These are phyloP conservation scores for Trichoderma afroharzianum DNA, from an alignment of 2,329 filamentous ascomycete genomes.

Conservation along the genomic window DNA sequence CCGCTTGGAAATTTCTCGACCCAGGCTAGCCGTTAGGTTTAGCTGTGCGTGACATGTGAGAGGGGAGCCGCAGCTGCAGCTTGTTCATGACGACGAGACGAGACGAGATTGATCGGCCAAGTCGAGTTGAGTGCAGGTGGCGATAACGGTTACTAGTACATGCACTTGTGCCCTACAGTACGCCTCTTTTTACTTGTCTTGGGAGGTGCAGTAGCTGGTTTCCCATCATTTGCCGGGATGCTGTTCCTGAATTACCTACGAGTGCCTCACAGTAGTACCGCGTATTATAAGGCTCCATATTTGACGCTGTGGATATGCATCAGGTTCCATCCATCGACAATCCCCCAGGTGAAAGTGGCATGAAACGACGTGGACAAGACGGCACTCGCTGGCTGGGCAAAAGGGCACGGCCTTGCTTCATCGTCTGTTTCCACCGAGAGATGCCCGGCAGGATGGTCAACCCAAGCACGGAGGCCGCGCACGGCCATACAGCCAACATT, in stretches of 20 bases:
- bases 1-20: background rate
- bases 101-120: background rate
- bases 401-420: background rate
- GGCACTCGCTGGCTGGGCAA: background rate
- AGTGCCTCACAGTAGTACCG: background rate
- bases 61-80: background rate
- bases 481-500: background rate
- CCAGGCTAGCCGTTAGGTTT: background rate
- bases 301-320: slow-evolving; percentile 13
- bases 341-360: background rate
- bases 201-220: background rate
- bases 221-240: background rate
- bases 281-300: background rate
- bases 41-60: background rate
- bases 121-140: background rate
- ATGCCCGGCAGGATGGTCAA: background rate
- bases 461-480: background rate
- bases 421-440: background rate
- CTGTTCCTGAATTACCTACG: background rate
- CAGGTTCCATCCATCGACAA: background rate
- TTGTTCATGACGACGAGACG: background rate
- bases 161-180: background rate
- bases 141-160: background rate
- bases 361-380: background rate
- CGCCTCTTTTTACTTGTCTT: background rate